Base-by-base conservation (phyloP, 2,329 filamentous ascomycete genomes). In the Metarhizium album region DNA sequence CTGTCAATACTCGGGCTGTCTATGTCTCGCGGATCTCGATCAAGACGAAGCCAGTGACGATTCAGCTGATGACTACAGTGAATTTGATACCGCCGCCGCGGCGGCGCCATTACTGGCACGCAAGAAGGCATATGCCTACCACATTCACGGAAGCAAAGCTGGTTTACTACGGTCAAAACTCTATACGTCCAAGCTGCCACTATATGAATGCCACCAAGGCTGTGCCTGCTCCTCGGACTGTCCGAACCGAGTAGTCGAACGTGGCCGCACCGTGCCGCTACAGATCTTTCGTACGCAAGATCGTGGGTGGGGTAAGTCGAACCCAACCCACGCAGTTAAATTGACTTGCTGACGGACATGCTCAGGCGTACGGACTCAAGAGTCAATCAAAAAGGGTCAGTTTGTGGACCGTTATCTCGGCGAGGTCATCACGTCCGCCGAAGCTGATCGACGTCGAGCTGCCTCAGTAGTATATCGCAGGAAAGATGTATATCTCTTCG, bases 401-500 rank as follows among this genome's bases (percentile, higher is more conserved):
- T 93, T 90, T 59, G 80, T 94, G 40, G 88, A 91, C 62, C 79
- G 78, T 7, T 94, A 93, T 60, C 74, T 90, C 7, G 87, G 88
- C 13, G 82, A 86, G 62, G 72, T 86, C 51, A 82, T 87, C 58
- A 83, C 80, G 1, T 71, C 74, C 0, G 58, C 65, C 2, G 82
- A 90, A 66, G 86, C 87, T 0, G 75, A 82, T 16, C 70, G 72
- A 2, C 81, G 88, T 2, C 83, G 87, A 6, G 69, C 71, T 1
- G 67, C 71, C 0, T 76, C 80, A 2, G 70, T 72, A 29, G 67
- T 78, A 2, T 75, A 76, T 0, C 73, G 79, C 52, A 74, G 74
- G n/a, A 90, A 90, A 58, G 82, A 86, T 22, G 81, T 86, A 0
- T 93, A 93, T 58, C 75, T 93, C 1, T 93, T 91, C 64, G 81